phyloP scores from a whole-genome alignment of 208 protist genomes.

The Acanthamoeba healyi region DNA sequence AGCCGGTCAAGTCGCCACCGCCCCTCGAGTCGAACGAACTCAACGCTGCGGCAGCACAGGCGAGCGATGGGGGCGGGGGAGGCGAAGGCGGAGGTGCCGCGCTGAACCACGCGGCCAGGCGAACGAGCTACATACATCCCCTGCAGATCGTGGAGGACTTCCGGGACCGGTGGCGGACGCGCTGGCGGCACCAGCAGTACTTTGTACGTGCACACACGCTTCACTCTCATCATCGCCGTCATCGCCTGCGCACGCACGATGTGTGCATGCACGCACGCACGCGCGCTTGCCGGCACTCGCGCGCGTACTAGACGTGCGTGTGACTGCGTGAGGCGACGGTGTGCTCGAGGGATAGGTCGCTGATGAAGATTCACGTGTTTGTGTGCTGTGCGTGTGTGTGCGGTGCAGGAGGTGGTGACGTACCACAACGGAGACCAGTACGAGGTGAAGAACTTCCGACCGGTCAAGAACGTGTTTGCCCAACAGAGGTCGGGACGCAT shows the following conservation, averaged over 20 bases:
- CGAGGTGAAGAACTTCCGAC: slow-evolving; percentile 61
- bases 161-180: not conserved
- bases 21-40: no score
- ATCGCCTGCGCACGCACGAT: no score
- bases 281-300: no score
- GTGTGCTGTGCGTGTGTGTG: no score
- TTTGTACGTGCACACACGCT: slow-evolving; percentile 14
- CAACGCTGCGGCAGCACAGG: no score
- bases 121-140: not conserved
- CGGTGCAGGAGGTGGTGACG: slow-evolving; percentile 57
- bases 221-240: not conserved
- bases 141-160: not conserved
- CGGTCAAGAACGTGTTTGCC: slow-evolving; percentile 25
- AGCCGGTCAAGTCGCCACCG: not conserved
- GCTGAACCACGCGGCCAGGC: no score
- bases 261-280: not conserved
- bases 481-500: not conserved
- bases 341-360: no score
- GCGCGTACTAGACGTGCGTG: no score
- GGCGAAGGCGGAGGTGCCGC: no score
- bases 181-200: slow-evolving; percentile 44
- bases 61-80: not conserved
- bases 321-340: no score
- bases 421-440: slow-evolving; percentile 43
- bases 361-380: no score